phyloP scores from a whole-genome alignment of 116 monocot species.

The Posidonia oceanica region DNA sequence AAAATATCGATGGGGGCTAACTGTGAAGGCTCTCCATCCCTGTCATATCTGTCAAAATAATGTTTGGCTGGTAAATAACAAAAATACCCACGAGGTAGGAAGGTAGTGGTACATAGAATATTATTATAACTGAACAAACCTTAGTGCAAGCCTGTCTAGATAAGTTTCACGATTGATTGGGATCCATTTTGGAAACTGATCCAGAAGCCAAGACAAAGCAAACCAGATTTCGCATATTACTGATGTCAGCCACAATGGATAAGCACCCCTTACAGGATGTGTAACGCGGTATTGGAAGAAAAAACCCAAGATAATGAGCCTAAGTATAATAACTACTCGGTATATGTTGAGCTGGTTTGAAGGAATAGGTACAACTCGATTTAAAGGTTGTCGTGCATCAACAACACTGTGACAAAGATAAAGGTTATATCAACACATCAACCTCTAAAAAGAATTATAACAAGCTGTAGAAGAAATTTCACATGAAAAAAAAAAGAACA shows the following conservation, averaged over 20 bases:
- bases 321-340: constrained; percentile 44
- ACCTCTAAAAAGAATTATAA: background rate
- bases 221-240: constrained; percentile 30
- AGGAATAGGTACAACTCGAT: constrained; percentile 34
- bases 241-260: constrained; percentile 21
- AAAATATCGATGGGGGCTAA: constrained; percentile 20
- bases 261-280: constrained; percentile 30
- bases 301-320: constrained; percentile 41
- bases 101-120: background rate
- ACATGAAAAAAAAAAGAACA: background rate
- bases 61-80: background rate
- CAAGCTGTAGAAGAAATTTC: background rate
- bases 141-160: constrained; percentile 18
- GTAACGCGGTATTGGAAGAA: constrained; percentile 56
- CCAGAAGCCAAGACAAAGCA: constrained; percentile 23
- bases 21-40: constrained; percentile 26
- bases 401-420: constrained; percentile 25
- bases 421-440: background rate
- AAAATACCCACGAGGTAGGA: background rate
- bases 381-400: constrained; percentile 41
- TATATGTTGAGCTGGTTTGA: constrained; percentile 46
- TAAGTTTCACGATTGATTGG: constrained; percentile 27
- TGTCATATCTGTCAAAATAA: constrained; percentile 20
- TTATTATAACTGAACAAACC: constrained; percentile 7
- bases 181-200: constrained; percentile 28